Evolutionary conservation across 2,329 filamentous ascomycete species (phyloP), one percentile per base, ranked within the genome.

Genomic region (Pezicula rhizophila): DNA sequence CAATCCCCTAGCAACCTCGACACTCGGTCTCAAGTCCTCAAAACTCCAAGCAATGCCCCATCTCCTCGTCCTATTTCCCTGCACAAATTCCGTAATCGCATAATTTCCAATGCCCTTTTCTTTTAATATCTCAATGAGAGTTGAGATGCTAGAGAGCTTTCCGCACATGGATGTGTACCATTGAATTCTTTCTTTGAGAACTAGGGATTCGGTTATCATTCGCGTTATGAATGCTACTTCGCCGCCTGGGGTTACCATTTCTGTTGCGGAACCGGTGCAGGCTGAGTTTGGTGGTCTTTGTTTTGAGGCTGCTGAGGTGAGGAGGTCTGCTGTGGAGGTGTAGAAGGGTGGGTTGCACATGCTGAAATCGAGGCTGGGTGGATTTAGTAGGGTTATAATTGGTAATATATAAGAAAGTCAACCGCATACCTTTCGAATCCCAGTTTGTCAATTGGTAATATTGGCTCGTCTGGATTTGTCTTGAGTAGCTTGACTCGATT

Each of bases 281-380:
- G 85, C 82, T 0, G 87, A 85, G 48, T 79, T 79, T 0, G 91
- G 86, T 0, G 82, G 82, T 0, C 76, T 74, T 3, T 75, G 68
- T 65, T 96, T 96, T 34, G 75, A 67, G 14, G 72, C 66, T 0
- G 87, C 85, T 1, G 84, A 85, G 4, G 72, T 68, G 3, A 76
- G 57, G 67, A 96, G 79, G 45, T 95, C 89, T 5, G 75, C 68
- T 3, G 77, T 70, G 0, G 87, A 90, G n/a, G 74, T 67, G 70
- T 96, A 97, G 69, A 99, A 99, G 0, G 93, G 93, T 0, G 93
- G 93, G 57, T 99, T 99, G 55, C 86, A 92, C 82, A 97, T 95
- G 50, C 80, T 82, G 64, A 97, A 96, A 63, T 92, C 84, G 39
- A 95, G 73, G 3, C 71, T 74, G 49, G 42, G 6, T 47, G 41